phyloP scores from a whole-genome alignment of 371 early-diverging fungal species.

The Lichtheimia ornata region DNA sequence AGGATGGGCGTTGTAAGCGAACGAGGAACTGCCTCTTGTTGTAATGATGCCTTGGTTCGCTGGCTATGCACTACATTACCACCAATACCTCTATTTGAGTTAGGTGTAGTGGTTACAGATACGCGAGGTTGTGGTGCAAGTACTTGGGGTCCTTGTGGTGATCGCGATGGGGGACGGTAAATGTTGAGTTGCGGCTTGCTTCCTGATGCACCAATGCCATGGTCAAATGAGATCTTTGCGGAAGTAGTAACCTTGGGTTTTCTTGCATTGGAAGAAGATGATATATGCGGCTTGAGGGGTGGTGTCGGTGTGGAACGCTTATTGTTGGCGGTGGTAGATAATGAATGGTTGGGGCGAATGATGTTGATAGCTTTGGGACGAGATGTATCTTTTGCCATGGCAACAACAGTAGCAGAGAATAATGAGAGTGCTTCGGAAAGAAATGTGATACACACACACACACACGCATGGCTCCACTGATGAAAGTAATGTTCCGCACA shows the following conservation, averaged over 20 bases:
- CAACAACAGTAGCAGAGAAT: conserved; percentile 2
- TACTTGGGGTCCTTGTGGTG: no score
- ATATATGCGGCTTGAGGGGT: no score
- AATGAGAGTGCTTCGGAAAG: not conserved
- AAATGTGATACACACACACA: not conserved
- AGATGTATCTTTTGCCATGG: conserved; percentile 8
- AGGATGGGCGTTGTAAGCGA: conserved; percentile 3
- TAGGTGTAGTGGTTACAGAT: not conserved
- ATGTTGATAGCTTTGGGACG: conserved; percentile 21
- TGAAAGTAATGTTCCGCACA: no score
- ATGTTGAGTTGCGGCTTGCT: conserved; percentile 11
- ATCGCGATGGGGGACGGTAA: conserved; percentile 11
- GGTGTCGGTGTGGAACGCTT: not conserved
- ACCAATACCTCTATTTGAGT: not conserved
- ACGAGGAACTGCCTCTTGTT: not conserved
- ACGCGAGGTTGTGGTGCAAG: not conserved
- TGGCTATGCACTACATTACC: no score
- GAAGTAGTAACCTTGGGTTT: conserved; percentile 15
- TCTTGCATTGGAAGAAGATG: not conserved
- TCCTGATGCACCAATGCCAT: not conserved
- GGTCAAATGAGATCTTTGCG: conserved; percentile 11
- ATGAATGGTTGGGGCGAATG: conserved; percentile 16
- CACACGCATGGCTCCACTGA: no score
- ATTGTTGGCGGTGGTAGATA: not conserved
- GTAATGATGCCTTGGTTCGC: not conserved